phyloP scores from a whole-genome alignment of 768 basidiomycete genomes.

The Russula sp. region DNA sequence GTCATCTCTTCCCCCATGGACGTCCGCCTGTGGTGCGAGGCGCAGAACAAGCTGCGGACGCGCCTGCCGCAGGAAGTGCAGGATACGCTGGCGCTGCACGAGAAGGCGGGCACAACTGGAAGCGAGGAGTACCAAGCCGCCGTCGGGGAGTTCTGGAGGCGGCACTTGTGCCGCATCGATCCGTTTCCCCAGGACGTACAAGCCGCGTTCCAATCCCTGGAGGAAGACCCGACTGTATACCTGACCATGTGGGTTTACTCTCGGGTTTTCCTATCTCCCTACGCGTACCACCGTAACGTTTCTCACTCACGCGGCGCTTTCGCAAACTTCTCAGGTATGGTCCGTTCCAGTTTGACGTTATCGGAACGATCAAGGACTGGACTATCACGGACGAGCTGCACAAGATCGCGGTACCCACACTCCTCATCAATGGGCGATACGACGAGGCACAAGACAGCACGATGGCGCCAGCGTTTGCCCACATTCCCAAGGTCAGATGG shows the following conservation, averaged over 20 bases:
- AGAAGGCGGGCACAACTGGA: background rate
- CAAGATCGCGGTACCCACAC: constrained; percentile 29
- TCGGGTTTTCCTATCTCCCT: no score
- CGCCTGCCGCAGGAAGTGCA: background rate
- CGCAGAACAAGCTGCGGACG: constrained; percentile 33
- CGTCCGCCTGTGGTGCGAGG: constrained; percentile 27
- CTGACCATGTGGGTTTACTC: background rate
- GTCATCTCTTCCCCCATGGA: constrained; percentile 38
- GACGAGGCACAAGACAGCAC: constrained; percentile 37
- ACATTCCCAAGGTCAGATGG: constrained; percentile 32
- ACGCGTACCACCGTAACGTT: no score
- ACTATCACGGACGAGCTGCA: constrained; percentile 27
- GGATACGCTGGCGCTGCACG: background rate
- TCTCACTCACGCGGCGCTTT: background rate
- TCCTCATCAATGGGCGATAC: constrained; percentile 34
- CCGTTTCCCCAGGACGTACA: background rate
- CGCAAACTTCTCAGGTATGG: background rate
- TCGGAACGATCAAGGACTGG: constrained; percentile 23
- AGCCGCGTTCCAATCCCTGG: background rate
- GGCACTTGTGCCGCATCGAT: constrained; percentile 4
- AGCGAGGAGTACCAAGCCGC: background rate
- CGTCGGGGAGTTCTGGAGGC: background rate
- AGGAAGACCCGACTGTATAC: background rate
- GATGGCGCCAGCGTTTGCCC: constrained; percentile 31
- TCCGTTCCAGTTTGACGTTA: background rate